Evolutionary conservation across 495 filamentous ascomycete species (phyloP).

Genomic region (Xylaria telfairii): DNA sequence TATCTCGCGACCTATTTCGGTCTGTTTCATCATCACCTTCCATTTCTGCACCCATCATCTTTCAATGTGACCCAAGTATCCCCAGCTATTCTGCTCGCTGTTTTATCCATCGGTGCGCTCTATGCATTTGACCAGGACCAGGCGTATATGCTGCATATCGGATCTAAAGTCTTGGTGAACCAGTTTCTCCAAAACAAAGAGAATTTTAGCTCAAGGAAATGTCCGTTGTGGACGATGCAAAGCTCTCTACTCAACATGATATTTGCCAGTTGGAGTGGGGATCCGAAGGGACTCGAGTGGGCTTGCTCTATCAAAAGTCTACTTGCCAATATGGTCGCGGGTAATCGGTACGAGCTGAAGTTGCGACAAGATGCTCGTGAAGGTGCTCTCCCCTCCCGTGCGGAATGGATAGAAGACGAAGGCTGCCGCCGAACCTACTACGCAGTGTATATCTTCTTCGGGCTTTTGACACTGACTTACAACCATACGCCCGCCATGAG

Average conservation of each 20-base stretch:
- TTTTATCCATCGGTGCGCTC: slow-evolving; percentile 92
- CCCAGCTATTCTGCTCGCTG: slow-evolving; percentile 83
- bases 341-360: slow-evolving; percentile 95
- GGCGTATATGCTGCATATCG: slow-evolving; percentile 95
- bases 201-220: slow-evolving; percentile 98
- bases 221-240: slow-evolving; percentile 97
- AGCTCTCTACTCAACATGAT: slow-evolving; percentile 96
- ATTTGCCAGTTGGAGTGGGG: slow-evolving; percentile 99
- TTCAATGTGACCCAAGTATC: slow-evolving; percentile 81
- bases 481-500: slow-evolving; percentile 97
- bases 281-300: slow-evolving; percentile 97
- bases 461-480: slow-evolving; percentile 92
- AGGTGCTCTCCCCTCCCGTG: slow-evolving; percentile 73
- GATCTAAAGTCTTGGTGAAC: slow-evolving; percentile 93
- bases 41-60: slow-evolving; percentile 92
- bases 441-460: slow-evolving; percentile 99
- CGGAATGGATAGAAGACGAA: slow-evolving; percentile 97
- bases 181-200: slow-evolving; percentile 98
- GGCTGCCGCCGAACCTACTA: slow-evolving; percentile 96
- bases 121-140: slow-evolving; percentile 97
- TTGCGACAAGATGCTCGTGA: slow-evolving; percentile 87
- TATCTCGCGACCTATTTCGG: slow-evolving; percentile 96
- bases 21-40: slow-evolving; percentile 94
- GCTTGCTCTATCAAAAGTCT: slow-evolving; percentile 98
- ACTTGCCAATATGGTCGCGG: slow-evolving; percentile 97